phyloP scores from a whole-genome alignment of 2,329 filamentous ascomycete genomes.

The Neonectria punicea region DNA sequence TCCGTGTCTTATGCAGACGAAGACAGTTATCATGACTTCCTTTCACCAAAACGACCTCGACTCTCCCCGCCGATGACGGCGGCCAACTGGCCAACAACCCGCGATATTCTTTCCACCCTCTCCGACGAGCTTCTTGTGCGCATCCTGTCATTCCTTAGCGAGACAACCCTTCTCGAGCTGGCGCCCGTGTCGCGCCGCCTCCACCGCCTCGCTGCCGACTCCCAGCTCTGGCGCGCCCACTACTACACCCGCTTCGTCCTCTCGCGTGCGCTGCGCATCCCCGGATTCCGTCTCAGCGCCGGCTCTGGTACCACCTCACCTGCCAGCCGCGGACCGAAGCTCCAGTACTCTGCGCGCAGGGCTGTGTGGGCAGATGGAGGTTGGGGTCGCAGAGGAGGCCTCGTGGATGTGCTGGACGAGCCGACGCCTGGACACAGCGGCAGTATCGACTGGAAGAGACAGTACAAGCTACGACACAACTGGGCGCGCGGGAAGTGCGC shows the following conservation, averaged over 20 bases:
- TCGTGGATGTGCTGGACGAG: conserved; percentile 63
- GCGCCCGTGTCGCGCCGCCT: conserved; percentile 80
- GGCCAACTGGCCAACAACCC: conserved; percentile 25
- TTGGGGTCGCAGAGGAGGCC: conserved; percentile 54
- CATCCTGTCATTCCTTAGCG: conserved; percentile 80
- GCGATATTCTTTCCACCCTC: conserved; percentile 75
- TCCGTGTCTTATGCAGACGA: conserved; percentile 9
- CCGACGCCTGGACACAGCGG: conserved; percentile 16
- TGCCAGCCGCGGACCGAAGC: conserved; percentile 43
- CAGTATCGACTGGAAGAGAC: conserved; percentile 82
- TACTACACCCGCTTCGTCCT: conserved; percentile 91
- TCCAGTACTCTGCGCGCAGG: conserved; percentile 58
- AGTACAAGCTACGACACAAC: conserved; percentile 90
- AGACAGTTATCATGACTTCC: conserved; percentile 16
- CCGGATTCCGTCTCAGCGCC: conserved; percentile 64
- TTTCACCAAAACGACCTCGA: conserved; percentile 39
- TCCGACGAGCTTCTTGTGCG: conserved; percentile 91
- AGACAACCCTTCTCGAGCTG: conserved; percentile 72
- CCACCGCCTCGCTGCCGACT: conserved; percentile 77
- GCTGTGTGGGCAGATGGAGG: conserved; percentile 57
- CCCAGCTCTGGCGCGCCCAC: conserved; percentile 88
- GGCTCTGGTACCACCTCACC: conserved; percentile 31
- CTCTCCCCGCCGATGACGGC: conserved; percentile 21
- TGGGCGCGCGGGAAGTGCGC: conserved; percentile 87
- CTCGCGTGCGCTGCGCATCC: conserved; percentile 80